phyloP scores from a whole-genome alignment of 495 filamentous ascomycete genomes.

The Daldinia decipiens region DNA sequence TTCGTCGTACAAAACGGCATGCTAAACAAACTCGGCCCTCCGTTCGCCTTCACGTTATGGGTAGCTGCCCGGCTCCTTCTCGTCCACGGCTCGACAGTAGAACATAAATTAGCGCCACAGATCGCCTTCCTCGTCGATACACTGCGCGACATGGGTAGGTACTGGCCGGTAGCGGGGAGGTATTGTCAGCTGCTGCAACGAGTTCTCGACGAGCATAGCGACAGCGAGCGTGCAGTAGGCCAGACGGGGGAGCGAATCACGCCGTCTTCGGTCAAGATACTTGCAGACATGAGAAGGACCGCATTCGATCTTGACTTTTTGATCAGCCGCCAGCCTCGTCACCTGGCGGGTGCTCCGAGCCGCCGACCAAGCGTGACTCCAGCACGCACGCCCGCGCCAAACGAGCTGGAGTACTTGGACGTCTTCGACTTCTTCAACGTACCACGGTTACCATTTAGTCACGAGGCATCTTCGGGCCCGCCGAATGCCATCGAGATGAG shows the following conservation, averaged over 20 bases:
- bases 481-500: slow-evolving; percentile 42
- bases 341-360: slow-evolving; percentile 52
- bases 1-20: slow-evolving; percentile 78
- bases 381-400: slow-evolving; percentile 72
- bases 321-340: slow-evolving; percentile 81
- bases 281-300: slow-evolving; percentile 86
- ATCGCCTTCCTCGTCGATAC: slow-evolving; percentile 84
- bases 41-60: slow-evolving; percentile 91
- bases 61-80: slow-evolving; percentile 87
- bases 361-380: slow-evolving; percentile 57
- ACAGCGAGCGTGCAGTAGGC: slow-evolving; percentile 67
- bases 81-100: slow-evolving; percentile 87
- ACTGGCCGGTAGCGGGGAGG: slow-evolving; percentile 85
- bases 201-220: slow-evolving; percentile 84
- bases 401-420: slow-evolving; percentile 89
- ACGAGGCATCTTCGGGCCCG: slow-evolving; percentile 46
- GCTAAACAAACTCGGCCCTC: slow-evolving; percentile 82
- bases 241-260: slow-evolving; percentile 74
- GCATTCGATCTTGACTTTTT: slow-evolving; percentile 89
- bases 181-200: slow-evolving; percentile 83
- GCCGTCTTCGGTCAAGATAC: slow-evolving; percentile 82
- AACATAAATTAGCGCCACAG: slow-evolving; percentile 78
- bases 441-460: slow-evolving; percentile 70
- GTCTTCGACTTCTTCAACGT: slow-evolving; percentile 95
- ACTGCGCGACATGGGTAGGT: slow-evolving; percentile 78